Evolutionary conservation across 2,329 filamentous ascomycete genomes (phyloP), one percentile per base, ranked within the genome.

Genomic region (Cercospora citrullina): DNA sequence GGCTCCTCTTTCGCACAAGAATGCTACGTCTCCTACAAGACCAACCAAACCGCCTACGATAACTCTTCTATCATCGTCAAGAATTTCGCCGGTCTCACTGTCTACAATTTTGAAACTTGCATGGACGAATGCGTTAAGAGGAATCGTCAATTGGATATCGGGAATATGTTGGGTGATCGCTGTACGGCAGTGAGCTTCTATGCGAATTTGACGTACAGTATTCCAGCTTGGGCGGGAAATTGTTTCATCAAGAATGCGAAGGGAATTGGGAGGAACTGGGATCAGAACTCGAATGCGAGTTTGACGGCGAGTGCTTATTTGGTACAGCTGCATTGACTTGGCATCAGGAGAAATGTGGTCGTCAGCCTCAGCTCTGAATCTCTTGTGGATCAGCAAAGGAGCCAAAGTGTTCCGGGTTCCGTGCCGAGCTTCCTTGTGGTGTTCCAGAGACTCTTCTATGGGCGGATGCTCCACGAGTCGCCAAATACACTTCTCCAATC

Each of bases 191-290:
- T 66, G 7, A 62, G 58, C 33, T 66, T 61, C 33, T 66, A 66
- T 48, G 64, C 64, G 18, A 66, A 66, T 55, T 30, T 66, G 45
- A 66, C 64, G 14, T 66, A 66, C 18, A 30, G 18, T 39, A 66
- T 66, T 2, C 64, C 64, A 7, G 64, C 59, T 3, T 66, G 59
- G 64, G 64, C 64, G 21, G 64, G 64, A 10, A 66, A 66, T 30
- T 66, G 64, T 23, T 66, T 66, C 31, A 55, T 66, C 21, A 66
- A 66, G 45, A 66, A 66, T 42, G 64, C 64, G 14, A 66, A 62
- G 23, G 64, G 64, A 2, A 58, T 66, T 9, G 64, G 64, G 12
- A 62, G 51, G 45, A 66, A 66, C 63, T 66, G 64, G 64, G 64
- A 66, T 42, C 7, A 23, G 14, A 66, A 66, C 42, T 62, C 45